phyloP scores from a whole-genome alignment of 306 rosid species.

The Cicer judaicum region DNA sequence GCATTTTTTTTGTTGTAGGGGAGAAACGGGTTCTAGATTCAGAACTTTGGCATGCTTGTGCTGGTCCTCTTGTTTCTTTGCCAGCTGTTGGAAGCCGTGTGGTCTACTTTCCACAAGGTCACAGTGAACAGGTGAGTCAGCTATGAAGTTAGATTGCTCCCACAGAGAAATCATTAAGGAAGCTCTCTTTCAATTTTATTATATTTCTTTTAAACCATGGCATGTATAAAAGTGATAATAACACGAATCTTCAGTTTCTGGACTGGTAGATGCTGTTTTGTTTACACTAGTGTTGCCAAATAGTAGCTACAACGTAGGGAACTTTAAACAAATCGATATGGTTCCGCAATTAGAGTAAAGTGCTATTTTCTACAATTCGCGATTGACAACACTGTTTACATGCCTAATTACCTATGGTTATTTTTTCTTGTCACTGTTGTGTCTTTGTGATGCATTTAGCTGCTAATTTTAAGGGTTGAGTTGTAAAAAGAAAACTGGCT shows the following conservation, averaged over 20 bases:
- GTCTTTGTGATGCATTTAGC: background rate
- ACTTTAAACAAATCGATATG: no score
- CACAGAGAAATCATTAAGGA: background rate
- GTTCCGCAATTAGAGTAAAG: no score
- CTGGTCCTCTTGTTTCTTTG: constrained; percentile 92
- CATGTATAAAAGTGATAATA: constrained; percentile 10
- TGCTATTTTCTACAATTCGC: no score
- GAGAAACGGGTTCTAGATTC: constrained; percentile 88
- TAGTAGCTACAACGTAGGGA: no score
- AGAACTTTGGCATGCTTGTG: constrained; percentile 99
- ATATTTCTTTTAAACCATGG: background rate
- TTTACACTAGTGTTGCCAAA: background rate
- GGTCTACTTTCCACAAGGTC: constrained; percentile 96
- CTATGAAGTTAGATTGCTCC: constrained; percentile 21
- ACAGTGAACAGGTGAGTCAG: constrained; percentile 86
- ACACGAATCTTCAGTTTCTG: constrained; percentile 1
- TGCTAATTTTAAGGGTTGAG: background rate
- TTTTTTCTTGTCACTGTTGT: constrained; percentile 24
- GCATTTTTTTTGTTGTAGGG: constrained; percentile 64
- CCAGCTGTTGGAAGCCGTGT: constrained; percentile 91
- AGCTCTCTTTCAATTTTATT: constrained; percentile 9
- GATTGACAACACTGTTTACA: background rate
- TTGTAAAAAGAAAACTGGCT: background rate
- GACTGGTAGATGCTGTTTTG: constrained; percentile 20
- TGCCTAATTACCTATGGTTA: constrained; percentile 22